Evolutionary conservation across 495 filamentous ascomycete species (phyloP), one percentile per base, ranked within the genome.

Genomic region (Clavariopsis aquatica): DNA sequence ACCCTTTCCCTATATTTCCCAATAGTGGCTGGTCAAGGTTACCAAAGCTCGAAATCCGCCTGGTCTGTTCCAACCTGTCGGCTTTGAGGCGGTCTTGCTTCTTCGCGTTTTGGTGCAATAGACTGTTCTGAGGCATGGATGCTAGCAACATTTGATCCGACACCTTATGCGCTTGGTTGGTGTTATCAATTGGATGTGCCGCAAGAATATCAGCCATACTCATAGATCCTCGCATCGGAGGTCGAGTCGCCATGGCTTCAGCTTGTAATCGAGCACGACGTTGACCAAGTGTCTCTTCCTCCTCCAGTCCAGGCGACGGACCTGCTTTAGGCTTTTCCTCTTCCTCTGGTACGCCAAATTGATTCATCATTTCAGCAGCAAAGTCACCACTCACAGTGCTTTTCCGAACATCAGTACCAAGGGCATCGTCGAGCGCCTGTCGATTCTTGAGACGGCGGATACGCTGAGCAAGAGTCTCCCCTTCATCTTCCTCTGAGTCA

Each of bases 261-360:
- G 83, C 85, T 73, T 92, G 89, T 0, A 98, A 82, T 15, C 94
- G 85, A 61, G 81, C 84, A 3, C 92, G 87, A 8, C 93, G 86
- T 72, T 98, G 91, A 13, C 87, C 94, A 1, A 98, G 83, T 0
- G 93, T 96, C 73, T 98, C 93, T 65, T 96, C 90, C 60, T 87
- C 89, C 6, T 64, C 69, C 13, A 61, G 31, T n/a, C 23, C 60
- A 13, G 57, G 34, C 12, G 54, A 31, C 8, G 52, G 49, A 2
- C 15, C 15, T 78, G 74, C 1, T 71, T 73, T 15, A 73, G 69
- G 6, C 71, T 69, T 52, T 71, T 77, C 53, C 57, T 62, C 47
- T 29, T 66, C 74, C 47, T 78, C 76, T 34, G 26, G 43, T 0
- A 79, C 82, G 46, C 85, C 86, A 66, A 94, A 81, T 71, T 91